Conservation (phyloP, 1,284 basidiomycete genomes). For the Sporisorium reilianum region DNA sequence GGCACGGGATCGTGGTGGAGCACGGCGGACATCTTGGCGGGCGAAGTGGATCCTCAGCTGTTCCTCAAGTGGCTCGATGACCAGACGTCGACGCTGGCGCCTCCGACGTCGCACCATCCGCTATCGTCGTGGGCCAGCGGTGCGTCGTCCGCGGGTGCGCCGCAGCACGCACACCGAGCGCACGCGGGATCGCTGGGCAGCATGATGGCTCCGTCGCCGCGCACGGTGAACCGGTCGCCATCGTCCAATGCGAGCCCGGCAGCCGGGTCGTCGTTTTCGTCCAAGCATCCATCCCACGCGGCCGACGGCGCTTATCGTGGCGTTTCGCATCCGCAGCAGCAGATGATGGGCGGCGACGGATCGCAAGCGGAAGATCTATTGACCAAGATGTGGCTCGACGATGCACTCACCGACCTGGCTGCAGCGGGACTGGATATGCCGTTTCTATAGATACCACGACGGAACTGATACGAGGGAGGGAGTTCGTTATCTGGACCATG, state of each 20-base stretch:
- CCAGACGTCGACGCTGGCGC: constrained; percentile 42
- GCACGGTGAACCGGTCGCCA: constrained; percentile 13
- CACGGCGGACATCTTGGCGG: constrained; percentile 42
- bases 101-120: constrained; percentile 42
- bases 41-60: constrained; percentile 51
- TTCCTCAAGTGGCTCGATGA: constrained; percentile 54
- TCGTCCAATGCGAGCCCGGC: constrained; percentile 21
- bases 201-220: constrained; percentile 10
- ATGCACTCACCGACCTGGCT: constrained; percentile 45
- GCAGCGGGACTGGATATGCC: constrained; percentile 51
- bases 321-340: constrained; percentile 5
- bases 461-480: not conserved
- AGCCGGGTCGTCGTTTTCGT: constrained; percentile 7
- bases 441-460: constrained; percentile 20
- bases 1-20: constrained; percentile 49
- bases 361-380: constrained; percentile 33
- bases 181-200: constrained; percentile 19
- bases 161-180: constrained; percentile 6
- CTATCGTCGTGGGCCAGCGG: constrained; percentile 41
- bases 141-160: not conserved
- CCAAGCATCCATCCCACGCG: constrained; percentile 1
- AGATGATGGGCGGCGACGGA: constrained; percentile 4
- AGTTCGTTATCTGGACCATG: not conserved
- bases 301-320: not conserved
- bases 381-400: constrained; percentile 51